These are phyloP conservation scores for Musa schizocarpa DNA, from an alignment of 176 grass and related monocot genomes.

Conservation along the genomic window DNA sequence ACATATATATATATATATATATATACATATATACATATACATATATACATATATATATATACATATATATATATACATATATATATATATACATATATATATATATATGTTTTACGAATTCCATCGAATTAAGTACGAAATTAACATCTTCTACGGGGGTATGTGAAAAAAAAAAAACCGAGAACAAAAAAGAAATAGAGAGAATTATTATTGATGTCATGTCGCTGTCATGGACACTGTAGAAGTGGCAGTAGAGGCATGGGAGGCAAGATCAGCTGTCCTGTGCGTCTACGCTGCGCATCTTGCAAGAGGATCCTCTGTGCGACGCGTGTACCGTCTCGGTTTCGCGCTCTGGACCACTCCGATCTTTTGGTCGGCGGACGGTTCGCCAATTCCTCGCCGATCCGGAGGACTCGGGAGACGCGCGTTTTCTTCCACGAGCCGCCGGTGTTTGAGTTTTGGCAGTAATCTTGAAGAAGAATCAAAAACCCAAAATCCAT, in stretches of 20 bases:
- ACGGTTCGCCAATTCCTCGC: neutral
- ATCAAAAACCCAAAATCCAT: no score
- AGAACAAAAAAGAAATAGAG: neutral
- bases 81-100: no score
- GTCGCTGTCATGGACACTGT: slow-evolving; percentile 7
- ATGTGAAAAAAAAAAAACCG: neutral
- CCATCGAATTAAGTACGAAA: no score
- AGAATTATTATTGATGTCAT: neutral
- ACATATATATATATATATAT: no score
- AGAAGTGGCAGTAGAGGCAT: slow-evolving; percentile 2
- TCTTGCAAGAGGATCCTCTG: neutral
- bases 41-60: no score
- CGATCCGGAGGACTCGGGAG: slow-evolving; percentile 1
- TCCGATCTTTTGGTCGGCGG: neutral
- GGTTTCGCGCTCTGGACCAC: no score
- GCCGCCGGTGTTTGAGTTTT: no score
- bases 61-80: no score
- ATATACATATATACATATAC: no score
- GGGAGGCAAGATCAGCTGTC: neutral
- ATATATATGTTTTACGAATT: no score
- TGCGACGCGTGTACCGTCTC: neutral
- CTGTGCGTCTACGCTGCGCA: neutral
- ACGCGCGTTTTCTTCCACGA: neutral
- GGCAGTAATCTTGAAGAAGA: no score
- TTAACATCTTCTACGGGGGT: neutral